Base-by-base conservation (phyloP, 108 stramenopile species). In the Nitzschia inconspicua region DNA sequence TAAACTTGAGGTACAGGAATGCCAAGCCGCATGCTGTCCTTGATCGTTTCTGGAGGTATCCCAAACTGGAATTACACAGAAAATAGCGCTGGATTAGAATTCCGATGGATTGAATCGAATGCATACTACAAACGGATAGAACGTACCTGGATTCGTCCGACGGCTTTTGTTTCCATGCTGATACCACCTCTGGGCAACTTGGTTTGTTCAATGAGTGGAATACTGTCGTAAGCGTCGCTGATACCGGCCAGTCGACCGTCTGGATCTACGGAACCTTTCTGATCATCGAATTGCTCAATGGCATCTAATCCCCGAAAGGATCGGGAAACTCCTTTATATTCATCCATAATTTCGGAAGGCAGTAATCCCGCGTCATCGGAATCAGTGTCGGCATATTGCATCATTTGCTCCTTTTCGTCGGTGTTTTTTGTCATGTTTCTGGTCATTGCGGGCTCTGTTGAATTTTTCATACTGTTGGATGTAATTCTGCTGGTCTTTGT, bases 21-120 rank as follows among this genome's bases (percentile, higher is more conserved):
- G 18, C 94, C 96, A 19, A 95, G 54, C 11, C 64, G 65, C 93
- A 97, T 93, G 46, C 82, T 86, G 66, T 97, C 96, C 64, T 97
- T 97, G 80, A 97, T 95, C 19, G 94, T 97, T 66, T 97, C 96
- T 2, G 96, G 96, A 46, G 96, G 96, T 22, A 97, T 93, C 29
- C 94, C 94, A 57, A 89, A 93, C 87, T 94, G 62, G n/a, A n/a
- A 51, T 31, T 19, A 26, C 2, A 9, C 26, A 56, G 20, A 56
- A 4, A 26, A 20, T 6, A 20, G 40, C n/a, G n/a, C 34, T 23
- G 34, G 24, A 37, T 24, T 14, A 7, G 13, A 30, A 44, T 8
- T 8, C 9, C 16, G 8, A 7, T 51, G 26, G 26, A 24, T 10
- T 10, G 7, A 29, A 10, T 10, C 22, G 9, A 28, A 7, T 28